Evolutionary conservation across 306 rosid species (phyloP), one percentile per base, ranked within the genome.

Genomic region (Vigna angularis): DNA sequence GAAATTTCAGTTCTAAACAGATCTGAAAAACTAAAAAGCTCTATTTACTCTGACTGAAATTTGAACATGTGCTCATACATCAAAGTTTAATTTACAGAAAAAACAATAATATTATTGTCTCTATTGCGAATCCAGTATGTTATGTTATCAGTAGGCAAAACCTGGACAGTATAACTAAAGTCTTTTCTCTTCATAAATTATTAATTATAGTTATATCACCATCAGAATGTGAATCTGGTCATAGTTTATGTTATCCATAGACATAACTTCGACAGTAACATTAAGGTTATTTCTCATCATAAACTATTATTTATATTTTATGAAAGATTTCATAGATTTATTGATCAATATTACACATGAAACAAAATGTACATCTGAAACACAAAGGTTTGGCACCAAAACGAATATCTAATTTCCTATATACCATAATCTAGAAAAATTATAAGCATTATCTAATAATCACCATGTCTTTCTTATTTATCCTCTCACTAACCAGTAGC

Each of bases 121-220:
- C 26, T 62, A 9, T 3, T 1, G 9, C 1, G 16, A 70, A 9
- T 22, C 70, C 14, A 18, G 55, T 61, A 62, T 34, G 59, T 47
- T 10, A 79, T 70, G 75, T 56, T 18, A 22, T n/a, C 40, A 45
- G 38, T 61, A 70, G 62, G 50, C 42, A 30, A 56, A 83, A 47
- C 52, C 22, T 70, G 17, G 59, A 68, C 50, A 11, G 75, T 38
- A 63, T 10, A 49, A 66, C 58, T 28, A 38, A 74, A 72, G 69
- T 30, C 48, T 51, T 56, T n/a, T 57, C 61, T 11, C 71, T 17
- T 66, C 16, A 75, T 32, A 28, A 50, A 63, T 34, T 32, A 67
- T 18, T 58, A 66, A 49, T 49, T 28, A 58, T 49, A 57, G 38
- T 17, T 32, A 66, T 44, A 32, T 51, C 59, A 47, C 7, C 28